Evolutionary conservation across 495 filamentous ascomycete genomes (phyloP).

Genomic region (Cercophora sp.): DNA sequence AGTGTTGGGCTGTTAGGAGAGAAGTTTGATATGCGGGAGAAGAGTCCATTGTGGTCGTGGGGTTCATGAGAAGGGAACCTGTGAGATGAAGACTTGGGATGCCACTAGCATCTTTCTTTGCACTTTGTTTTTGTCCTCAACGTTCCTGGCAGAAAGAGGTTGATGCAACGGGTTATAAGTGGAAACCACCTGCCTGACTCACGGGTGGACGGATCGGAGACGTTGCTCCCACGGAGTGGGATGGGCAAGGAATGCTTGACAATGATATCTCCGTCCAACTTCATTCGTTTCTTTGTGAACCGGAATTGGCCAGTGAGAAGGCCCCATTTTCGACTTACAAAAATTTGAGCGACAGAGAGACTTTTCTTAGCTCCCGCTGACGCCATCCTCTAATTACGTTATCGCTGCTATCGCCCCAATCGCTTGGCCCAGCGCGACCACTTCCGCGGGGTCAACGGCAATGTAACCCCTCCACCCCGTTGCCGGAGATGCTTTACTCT

Average conservation of each 20-base stretch:
- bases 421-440: background rate
- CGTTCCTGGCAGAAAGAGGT: no score
- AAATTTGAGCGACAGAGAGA: slow-evolving; percentile 8
- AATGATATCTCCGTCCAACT: slow-evolving; percentile 14
- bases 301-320: slow-evolving; percentile 17
- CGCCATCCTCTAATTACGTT: slow-evolving; percentile 24
- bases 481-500: slow-evolving; percentile 7
- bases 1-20: slow-evolving; percentile 75
- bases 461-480: no score
- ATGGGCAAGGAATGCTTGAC: no score
- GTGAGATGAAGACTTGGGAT: no score
- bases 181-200: no score
- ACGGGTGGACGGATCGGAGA: no score
- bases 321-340: slow-evolving; percentile 19
- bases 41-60: slow-evolving; percentile 14
- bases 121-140: no score
- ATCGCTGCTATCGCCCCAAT: slow-evolving; percentile 8
- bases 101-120: background rate
- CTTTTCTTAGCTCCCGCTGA: slow-evolving; percentile 26
- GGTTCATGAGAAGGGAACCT: no score
- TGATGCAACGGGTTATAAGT: no score
- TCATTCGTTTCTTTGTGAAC: slow-evolving; percentile 14
- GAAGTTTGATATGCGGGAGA: slow-evolving; percentile 35
- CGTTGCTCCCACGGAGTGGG: no score
- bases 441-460: slow-evolving; percentile 19